Percentiles rank a stretch among this genome's conserved stretches.
These are phyloP conservation scores for Citropsis articulata DNA, from an alignment of 345 rosid genomes.

Conservation along the genomic window DNA sequence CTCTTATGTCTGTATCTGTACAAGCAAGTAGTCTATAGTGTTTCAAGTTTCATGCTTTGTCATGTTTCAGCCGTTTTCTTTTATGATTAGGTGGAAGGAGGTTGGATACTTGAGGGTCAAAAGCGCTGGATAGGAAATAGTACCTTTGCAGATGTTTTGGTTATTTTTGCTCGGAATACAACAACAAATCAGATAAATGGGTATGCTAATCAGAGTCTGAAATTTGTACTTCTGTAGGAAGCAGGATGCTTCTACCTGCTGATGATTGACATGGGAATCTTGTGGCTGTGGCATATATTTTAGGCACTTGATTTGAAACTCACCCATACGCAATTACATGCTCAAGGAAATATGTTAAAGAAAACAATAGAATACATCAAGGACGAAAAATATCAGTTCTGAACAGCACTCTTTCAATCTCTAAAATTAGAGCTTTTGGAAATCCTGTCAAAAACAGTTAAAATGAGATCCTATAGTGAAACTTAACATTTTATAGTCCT, in stretches of 20 bases:
- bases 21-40: background rate
- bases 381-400: background rate
- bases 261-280: background rate
- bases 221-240: background rate
- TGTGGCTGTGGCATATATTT: background rate
- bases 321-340: background rate
- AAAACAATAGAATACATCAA: background rate
- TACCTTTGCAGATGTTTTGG: constrained; percentile 87
- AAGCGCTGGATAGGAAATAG: constrained; percentile 99
- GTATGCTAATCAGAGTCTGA: constrained; percentile 32
- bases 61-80: constrained; percentile 7
- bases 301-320: background rate
- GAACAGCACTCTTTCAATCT: background rate
- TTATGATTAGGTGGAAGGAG: constrained; percentile 67
- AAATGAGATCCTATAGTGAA: background rate
- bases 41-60: constrained; percentile 14
- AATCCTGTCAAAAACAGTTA: background rate
- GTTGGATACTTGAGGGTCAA: constrained; percentile 88
- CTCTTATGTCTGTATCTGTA: background rate
- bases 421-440: background rate
- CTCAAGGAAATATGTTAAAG: background rate
- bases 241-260: background rate
- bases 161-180: constrained; percentile 78
- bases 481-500: background rate
- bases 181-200: constrained; percentile 87